These are phyloP conservation scores for Colletotrichum viniferum DNA, from an alignment of 2,329 filamentous ascomycete species.

Conservation along the genomic window DNA sequence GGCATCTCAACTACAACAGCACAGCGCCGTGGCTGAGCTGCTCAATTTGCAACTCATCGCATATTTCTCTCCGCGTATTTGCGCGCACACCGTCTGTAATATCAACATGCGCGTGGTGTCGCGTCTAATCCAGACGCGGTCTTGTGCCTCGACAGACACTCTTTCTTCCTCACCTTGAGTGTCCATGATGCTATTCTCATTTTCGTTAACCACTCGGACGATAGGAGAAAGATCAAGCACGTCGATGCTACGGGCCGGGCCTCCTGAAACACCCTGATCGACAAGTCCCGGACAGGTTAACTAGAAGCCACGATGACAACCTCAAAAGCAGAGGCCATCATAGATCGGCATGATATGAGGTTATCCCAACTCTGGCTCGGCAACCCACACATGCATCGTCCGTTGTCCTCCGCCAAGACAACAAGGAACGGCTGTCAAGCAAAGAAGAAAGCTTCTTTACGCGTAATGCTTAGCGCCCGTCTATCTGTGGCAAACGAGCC, in stretches of 20 bases:
- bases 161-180: background rate
- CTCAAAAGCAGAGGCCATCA: background rate
- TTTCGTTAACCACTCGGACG: background rate
- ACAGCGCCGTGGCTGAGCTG: background rate
- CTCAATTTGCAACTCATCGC: background rate
- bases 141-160: background rate
- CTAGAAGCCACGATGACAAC: background rate
- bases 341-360: background rate
- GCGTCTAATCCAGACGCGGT: background rate
- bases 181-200: background rate
- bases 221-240: background rate
- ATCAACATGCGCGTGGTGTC: background rate
- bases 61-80: background rate
- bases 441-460: background rate
- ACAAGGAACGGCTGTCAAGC: background rate
- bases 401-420: background rate
- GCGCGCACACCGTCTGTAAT: background rate
- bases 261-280: background rate
- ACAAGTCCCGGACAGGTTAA: background rate
- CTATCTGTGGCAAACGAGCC: background rate
- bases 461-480: background rate
- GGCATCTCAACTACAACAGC: background rate
- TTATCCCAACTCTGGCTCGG: background rate
- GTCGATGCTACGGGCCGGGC: background rate
- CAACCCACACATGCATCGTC: background rate